These are phyloP conservation scores for Naegleria gruberi DNA, from an alignment of 208 protist species.

Conservation along the genomic window DNA sequence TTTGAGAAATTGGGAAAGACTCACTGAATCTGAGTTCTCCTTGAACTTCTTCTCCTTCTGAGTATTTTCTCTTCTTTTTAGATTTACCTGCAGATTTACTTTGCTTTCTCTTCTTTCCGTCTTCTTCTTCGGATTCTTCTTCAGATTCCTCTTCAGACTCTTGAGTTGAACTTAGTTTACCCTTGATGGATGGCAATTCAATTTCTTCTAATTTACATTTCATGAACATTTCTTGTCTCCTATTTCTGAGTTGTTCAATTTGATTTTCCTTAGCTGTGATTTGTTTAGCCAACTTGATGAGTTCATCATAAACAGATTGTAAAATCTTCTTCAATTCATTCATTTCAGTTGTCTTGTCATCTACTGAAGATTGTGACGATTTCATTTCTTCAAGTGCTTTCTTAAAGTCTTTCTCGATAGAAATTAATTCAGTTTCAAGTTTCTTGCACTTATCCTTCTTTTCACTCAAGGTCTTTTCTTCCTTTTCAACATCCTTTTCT, in stretches of 20 bases:
- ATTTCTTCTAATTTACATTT: slow-evolving; percentile 74
- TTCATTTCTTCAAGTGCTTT: slow-evolving; percentile 50
- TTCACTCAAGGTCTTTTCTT: not conserved
- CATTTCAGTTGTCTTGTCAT: slow-evolving; percentile 49
- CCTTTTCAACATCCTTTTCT: slow-evolving; percentile 30
- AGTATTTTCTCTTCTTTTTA: not conserved
- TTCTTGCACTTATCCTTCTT: not conserved
- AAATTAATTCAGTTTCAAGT: slow-evolving; percentile 25
- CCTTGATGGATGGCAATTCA: slow-evolving; percentile 43
- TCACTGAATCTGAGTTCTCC: slow-evolving; percentile 45
- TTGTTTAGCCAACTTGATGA: slow-evolving; percentile 54
- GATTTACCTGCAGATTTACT: not conserved
- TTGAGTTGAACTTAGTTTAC: slow-evolving; percentile 39
- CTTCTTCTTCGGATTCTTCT: not conserved
- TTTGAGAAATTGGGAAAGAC: slow-evolving; percentile 42
- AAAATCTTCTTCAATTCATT: slow-evolving; percentile 39
- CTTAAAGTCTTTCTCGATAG: slow-evolving; percentile 48
- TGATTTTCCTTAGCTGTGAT: slow-evolving; percentile 58
- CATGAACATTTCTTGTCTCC: slow-evolving; percentile 61
- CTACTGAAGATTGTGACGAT: slow-evolving; percentile 32
- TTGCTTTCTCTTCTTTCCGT: slow-evolving; percentile 26
- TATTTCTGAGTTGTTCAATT: slow-evolving; percentile 62
- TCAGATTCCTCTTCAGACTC: not conserved
- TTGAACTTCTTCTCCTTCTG: not conserved
- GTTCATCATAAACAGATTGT: slow-evolving; percentile 40